Evolutionary conservation across 1,284 basidiomycete species (phyloP), one percentile per base, ranked within the genome.

Genomic region (Bjerkandera adusta): DNA sequence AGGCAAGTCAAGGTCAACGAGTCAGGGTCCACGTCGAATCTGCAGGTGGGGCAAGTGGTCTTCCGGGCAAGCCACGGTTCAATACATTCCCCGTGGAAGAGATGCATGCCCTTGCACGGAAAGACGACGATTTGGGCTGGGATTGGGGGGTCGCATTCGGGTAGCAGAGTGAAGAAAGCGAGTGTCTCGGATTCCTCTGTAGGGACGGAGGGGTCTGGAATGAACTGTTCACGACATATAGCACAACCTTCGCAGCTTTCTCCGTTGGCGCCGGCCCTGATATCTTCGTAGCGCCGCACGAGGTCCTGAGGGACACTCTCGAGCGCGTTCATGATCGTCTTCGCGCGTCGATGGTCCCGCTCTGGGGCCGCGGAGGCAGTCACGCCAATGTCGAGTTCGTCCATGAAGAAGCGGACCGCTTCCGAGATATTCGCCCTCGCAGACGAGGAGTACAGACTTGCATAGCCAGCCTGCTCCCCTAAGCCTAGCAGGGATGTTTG

Each of bases 21-120:
- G 15, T 57, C 45, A 0, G 64, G 64, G 36, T 64, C 64, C 29
- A 65, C 57, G 37, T 65, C 64, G 34, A 61, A 64, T 21, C 64
- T 46, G 48, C 64, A 65, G 12, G 62, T 54, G 3, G 64, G 64
- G 35, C 64, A 65, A 1, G 64, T 65, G 7, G 64, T 64, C 51
- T 65, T 65, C 34, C 57, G 54, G 18, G 60, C 54, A 1, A 65
- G 50, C 64, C 64, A 65, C 2, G 60, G 64, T 1, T 50, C 51
- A 6, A 65, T 46, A 33, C 64, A 65, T 16, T 53, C 43, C 8
- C 48, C 48, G 43, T 65, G 64, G 55, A 61, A 65, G 8, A 65
- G 51, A 36, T 65, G 64, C 42, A 60, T 60, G n/a, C 63, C 63
- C 1, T 57, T 54, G 48, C 64, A 65, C 2, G 62, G 57, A 47